phyloP scores from a whole-genome alignment of 148 eudicot genomes.

The Rhododendron ferrugineum region DNA sequence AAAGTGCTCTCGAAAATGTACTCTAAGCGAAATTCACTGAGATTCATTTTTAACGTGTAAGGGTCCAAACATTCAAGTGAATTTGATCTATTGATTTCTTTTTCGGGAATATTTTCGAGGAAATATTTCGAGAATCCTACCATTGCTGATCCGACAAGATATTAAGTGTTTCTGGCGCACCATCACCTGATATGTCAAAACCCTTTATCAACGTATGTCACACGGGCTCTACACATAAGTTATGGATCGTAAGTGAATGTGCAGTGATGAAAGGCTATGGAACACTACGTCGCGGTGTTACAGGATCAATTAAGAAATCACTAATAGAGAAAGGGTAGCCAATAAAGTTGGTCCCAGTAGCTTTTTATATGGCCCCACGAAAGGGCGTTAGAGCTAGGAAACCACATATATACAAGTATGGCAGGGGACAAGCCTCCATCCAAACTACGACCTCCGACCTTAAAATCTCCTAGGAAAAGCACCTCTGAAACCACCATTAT shows the following conservation, averaged over 20 bases:
- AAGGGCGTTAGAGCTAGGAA: slow-evolving; percentile 4
- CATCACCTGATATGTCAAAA: not conserved
- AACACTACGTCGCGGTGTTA: not conserved
- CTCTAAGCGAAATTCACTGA: no score
- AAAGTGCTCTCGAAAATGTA: no score
- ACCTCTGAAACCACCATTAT: slow-evolving; percentile 27
- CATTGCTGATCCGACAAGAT: not conserved
- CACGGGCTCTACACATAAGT: no score
- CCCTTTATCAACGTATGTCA: no score
- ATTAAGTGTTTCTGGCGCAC: not conserved
- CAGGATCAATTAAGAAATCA: not conserved
- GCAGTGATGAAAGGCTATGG: not conserved
- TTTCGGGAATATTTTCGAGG: no score
- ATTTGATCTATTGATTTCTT: no score
- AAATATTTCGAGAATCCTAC: no score
- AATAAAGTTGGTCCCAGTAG: not conserved
- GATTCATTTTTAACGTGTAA: no score
- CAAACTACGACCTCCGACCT: slow-evolving; percentile 37
- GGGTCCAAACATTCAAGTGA: not conserved
- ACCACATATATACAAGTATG: not conserved
- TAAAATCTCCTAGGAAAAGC: slow-evolving; percentile 32
- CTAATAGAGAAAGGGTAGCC: not conserved
- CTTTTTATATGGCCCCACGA: not conserved
- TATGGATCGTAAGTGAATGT: no score
- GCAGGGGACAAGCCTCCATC: slow-evolving; percentile 26